These are phyloP conservation scores for Peribolospora kevripleyi DNA, from an alignment of 768 basidiomycete genomes.

Conservation along the genomic window DNA sequence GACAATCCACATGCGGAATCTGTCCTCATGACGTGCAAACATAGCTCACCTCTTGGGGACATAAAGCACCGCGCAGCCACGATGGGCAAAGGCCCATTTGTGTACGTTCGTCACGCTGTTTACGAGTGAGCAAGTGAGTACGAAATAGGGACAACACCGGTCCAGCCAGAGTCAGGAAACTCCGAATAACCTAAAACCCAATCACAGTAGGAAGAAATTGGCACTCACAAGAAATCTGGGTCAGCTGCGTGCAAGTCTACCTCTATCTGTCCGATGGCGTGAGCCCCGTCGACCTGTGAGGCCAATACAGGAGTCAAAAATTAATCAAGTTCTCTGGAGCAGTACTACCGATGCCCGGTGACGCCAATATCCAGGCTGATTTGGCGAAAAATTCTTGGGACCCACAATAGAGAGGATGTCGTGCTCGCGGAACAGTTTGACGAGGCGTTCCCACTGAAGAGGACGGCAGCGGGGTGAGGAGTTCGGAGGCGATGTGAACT, in stretches of 20 bases:
- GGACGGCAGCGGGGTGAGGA: conserved; percentile 4
- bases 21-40: too few species aligned
- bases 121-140: too few species aligned
- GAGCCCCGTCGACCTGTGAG: conserved; percentile 20
- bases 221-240: conserved; percentile 17
- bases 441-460: conserved; percentile 18
- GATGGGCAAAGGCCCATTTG: conserved; percentile 12
- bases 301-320: conserved; percentile 3
- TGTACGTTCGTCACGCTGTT: conserved; percentile 10
- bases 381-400: conserved; percentile 3
- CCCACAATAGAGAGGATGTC: conserved; percentile 9
- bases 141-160: too few species aligned
- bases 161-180: too few species aligned
- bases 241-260: conserved; percentile 15
- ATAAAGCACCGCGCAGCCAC: conserved; percentile 9
- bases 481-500: too few species aligned
- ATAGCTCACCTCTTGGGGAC: conserved; percentile 5
- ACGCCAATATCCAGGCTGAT: conserved; percentile 8
- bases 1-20: too few species aligned
- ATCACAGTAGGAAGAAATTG: too few species aligned
- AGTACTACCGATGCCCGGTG: not conserved
- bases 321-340: not conserved
- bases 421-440: conserved; percentile 16
- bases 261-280: conserved; percentile 20
- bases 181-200: too few species aligned